Base-by-base conservation (phyloP, 2,329 filamentous ascomycete genomes). In the Colletotrichum sp. region DNA sequence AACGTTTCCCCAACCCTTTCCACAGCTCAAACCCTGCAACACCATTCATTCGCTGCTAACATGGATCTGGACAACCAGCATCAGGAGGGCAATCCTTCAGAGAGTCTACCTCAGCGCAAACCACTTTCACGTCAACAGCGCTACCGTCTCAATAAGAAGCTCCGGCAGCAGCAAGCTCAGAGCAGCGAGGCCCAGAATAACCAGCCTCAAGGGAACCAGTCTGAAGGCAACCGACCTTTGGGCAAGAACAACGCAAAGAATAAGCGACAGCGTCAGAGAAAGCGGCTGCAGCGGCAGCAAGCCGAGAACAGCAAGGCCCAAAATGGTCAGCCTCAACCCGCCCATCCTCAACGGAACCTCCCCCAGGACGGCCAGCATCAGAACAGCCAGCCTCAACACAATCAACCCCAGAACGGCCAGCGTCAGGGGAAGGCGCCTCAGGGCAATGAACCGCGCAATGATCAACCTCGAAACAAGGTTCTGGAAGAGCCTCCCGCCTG, bases 1-100 rank as follows among this genome's bases (percentile, higher is more conserved):
- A 48, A 48, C 18, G 39, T 48, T 48, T 48, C 0, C 18, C 18
- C 2, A 48, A 48, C 1, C 18, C 8, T 39, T 18, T 18, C 3
- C 36, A 1, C 15, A 9, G 39, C 39, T 48, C 5, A 39, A 39
- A 39, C 36, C 36, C 10, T 48, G 8, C 36, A 39, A 1, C 39
- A 1, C 0, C 39, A 48, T 1, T 48, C 39, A 0, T 48, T 48
- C 3, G 0, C 36, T 18, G 39, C 39, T 18, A 48, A 3, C 0
- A n/a, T 48, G 39, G 18, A 48, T 18, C 39, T 48, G 3, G 39
- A 48, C 12, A 48, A 48, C 39, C 0, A 48, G 39, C 39, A n/a
- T 48, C 39, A 43, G 39, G 39, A 43, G 39, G 39, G 39, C 39
- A 43, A 3, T 43, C 8, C 39, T 10, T 1, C 39, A 9, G 39